phyloP scores from a whole-genome alignment of 441 rosid species.

The Hypseocharis bilobata region DNA sequence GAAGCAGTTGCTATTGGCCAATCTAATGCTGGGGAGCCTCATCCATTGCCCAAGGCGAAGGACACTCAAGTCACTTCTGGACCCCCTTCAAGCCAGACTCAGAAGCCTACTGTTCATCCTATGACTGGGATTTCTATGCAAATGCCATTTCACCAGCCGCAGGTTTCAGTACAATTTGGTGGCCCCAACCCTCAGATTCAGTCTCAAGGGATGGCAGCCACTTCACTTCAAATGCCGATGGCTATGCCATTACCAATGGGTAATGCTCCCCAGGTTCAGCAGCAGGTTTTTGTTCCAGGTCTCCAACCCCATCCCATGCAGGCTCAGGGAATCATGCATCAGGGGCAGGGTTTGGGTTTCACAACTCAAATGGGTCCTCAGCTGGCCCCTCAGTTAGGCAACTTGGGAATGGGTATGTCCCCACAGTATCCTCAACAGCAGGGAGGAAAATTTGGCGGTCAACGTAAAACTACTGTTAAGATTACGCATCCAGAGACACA shows the following conservation, averaged over 20 bases:
- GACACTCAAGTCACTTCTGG: constrained; percentile 48
- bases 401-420: constrained; percentile 53
- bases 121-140: constrained; percentile 58
- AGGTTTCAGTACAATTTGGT: constrained; percentile 57
- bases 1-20: constrained; percentile 40
- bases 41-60: constrained; percentile 38
- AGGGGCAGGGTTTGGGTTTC: constrained; percentile 66
- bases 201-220: constrained; percentile 51
- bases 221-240: constrained; percentile 67
- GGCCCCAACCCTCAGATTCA: constrained; percentile 67
- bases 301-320: constrained; percentile 66
- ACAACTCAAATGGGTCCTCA: constrained; percentile 58
- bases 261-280: constrained; percentile 67
- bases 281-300: constrained; percentile 65
- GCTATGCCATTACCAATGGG: constrained; percentile 57
- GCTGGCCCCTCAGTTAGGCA: constrained; percentile 55
- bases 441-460: constrained; percentile 57
- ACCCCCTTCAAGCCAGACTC: constrained; percentile 41
- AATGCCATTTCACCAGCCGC: constrained; percentile 63
- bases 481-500: constrained; percentile 91
- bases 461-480: constrained; percentile 62
- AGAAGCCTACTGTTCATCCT: constrained; percentile 46
- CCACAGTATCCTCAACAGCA: constrained; percentile 66
- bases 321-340: constrained; percentile 84
- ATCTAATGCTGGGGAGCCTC: constrained; percentile 37